Percentiles rank a stretch among this genome's conserved stretches.
phyloP scores from a whole-genome alignment of 768 basidiomycete genomes.

The Suillus ampliporus region DNA sequence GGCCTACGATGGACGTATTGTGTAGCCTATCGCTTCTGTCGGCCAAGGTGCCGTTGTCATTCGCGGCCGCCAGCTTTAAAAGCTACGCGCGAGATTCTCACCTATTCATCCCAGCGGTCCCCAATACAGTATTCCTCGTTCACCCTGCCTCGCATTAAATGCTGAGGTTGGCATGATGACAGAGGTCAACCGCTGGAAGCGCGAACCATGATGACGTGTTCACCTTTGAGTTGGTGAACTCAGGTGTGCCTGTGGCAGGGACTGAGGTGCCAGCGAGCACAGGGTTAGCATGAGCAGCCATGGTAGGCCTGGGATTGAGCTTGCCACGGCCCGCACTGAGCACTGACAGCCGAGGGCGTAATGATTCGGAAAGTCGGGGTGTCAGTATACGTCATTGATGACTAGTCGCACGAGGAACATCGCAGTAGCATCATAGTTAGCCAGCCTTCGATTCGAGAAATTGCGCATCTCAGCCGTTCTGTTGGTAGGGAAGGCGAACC shows the following conservation, averaged over 20 bases:
- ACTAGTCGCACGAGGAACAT: too few species aligned
- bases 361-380: background rate
- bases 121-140: background rate
- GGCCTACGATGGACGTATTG: background rate
- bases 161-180: background rate
- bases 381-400: background rate
- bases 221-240: background rate
- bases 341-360: background rate
- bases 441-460: too few species aligned
- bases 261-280: background rate
- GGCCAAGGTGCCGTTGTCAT: background rate
- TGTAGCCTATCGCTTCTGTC: background rate
- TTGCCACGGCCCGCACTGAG: background rate
- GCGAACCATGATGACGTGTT: background rate
- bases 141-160: background rate
- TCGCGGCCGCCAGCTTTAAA: background rate
- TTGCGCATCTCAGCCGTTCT: background rate
- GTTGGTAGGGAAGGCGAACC: background rate
- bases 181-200: background rate
- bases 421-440: too few species aligned
- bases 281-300: background rate
- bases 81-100: slow-evolving; percentile 1
- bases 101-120: background rate
- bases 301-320: background rate
- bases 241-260: background rate